phyloP scores from a whole-genome alignment of 768 basidiomycete genomes.

The Termitomyces titanicus region DNA sequence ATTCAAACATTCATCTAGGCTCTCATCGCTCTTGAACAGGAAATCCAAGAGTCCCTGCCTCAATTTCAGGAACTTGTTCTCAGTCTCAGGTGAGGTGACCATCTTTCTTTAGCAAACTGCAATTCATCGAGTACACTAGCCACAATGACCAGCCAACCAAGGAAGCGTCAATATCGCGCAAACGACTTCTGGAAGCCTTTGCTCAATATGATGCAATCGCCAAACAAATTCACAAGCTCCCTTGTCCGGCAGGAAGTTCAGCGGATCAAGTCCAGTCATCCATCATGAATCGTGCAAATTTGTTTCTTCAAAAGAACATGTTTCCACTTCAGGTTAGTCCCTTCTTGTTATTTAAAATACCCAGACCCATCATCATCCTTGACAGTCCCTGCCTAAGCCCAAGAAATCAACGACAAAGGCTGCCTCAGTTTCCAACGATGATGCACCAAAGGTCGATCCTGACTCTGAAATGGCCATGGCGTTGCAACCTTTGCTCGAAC shows the following conservation, averaged over 20 bases:
- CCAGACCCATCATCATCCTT: background rate
- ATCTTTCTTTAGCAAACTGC: background rate
- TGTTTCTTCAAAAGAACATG: conserved; percentile 90
- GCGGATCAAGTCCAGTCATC: conserved; percentile 85
- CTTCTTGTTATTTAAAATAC: background rate
- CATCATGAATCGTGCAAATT: conserved; percentile 67
- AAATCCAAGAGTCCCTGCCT: conserved; percentile 86
- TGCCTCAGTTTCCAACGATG: conserved; percentile 8
- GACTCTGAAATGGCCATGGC: conserved; percentile 68
- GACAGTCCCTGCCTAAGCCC: conserved; percentile 48
- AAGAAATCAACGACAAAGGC: conserved; percentile 23
- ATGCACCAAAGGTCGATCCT: conserved; percentile 42
- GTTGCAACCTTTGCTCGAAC: conserved; percentile 88
- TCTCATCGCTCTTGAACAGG: conserved; percentile 73
- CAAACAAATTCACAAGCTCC: conserved; percentile 77
- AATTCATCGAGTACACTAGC: conserved; percentile 17
- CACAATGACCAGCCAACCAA: conserved; percentile 52
- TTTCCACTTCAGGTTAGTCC: conserved; percentile 68
- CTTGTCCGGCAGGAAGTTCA: conserved; percentile 61
- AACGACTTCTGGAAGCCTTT: conserved; percentile 81
- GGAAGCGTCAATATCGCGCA: conserved; percentile 69
- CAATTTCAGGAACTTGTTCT: conserved; percentile 85
- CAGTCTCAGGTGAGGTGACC: conserved; percentile 49
- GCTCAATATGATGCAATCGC: conserved; percentile 86
- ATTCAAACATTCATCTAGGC: conserved; percentile 34